These are phyloP conservation scores for Sequoia sempervirens DNA, from an alignment of 75 land plant genomes.

Conservation along the genomic window DNA sequence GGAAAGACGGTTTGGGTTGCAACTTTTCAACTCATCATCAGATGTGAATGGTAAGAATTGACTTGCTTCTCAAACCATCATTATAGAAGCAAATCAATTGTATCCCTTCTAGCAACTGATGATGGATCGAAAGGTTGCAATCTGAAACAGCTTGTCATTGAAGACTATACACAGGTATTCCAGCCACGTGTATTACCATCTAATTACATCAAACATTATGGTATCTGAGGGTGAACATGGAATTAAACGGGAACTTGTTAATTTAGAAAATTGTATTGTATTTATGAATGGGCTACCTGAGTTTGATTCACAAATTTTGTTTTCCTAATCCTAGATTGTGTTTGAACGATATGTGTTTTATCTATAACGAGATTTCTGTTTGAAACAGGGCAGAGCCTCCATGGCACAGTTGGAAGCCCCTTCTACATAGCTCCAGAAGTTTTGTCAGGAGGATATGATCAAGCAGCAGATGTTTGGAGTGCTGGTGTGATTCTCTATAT, in stretches of 20 bases:
- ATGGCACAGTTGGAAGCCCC: constrained; percentile 72
- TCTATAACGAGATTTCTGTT: not conserved
- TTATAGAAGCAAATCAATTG: not conserved
- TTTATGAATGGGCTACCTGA: not conserved
- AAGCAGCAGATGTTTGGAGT: constrained; percentile 82
- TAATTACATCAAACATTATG: not conserved
- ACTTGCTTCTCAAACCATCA: not conserved
- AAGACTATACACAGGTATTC: not conserved
- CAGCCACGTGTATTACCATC: too few relatives aligned
- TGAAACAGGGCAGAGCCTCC: constrained; percentile 50
- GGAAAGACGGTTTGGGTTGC: not conserved
- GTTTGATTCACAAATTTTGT: not conserved
- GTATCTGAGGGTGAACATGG: not conserved
- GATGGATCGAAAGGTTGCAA: not conserved
- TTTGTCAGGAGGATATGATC: constrained; percentile 53
- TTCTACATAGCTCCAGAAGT: constrained; percentile 86
- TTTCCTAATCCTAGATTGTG: not conserved
- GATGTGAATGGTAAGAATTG: not conserved
- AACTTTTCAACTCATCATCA: not conserved
- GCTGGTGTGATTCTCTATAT: constrained; percentile 81
- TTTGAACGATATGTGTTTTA: not conserved
- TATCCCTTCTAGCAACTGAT: not conserved
- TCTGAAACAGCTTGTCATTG: not conserved
- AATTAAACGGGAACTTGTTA: not conserved
- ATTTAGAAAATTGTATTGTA: not conserved